These are phyloP conservation scores for Tulasnella sp. DNA, from an alignment of 768 basidiomycete genomes.

Conservation along the genomic window DNA sequence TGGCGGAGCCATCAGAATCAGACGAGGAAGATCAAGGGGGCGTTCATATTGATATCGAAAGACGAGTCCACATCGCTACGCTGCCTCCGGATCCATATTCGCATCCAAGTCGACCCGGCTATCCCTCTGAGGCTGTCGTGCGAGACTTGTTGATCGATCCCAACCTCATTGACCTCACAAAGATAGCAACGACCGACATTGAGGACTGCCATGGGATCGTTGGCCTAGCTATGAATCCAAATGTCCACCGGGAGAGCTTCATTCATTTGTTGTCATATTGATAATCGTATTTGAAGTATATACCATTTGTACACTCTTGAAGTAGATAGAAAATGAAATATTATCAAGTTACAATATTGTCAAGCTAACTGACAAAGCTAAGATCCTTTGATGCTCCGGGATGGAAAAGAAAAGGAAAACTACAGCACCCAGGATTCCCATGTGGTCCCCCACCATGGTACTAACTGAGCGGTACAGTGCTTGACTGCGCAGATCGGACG, in stretches of 20 bases:
- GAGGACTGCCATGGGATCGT: slow-evolving; percentile 3
- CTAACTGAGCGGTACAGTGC: background rate
- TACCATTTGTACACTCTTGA: background rate
- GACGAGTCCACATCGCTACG: background rate
- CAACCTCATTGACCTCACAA: background rate
- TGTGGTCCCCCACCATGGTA: background rate
- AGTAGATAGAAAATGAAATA: background rate
- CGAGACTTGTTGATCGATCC: background rate
- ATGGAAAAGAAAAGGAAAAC: background rate
- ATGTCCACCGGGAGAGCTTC: background rate
- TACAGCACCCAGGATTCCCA: background rate
- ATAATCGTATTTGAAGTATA: background rate
- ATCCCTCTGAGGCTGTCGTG: background rate
- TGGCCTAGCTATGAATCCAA: background rate
- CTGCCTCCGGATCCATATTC: background rate
- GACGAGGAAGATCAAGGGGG: background rate
- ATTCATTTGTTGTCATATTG: slow-evolving; percentile 3
- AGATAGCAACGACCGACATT: background rate
- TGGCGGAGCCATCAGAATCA: background rate
- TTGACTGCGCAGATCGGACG: background rate
- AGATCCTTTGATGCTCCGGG: no score
- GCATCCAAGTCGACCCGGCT: background rate
- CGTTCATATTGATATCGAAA: background rate
- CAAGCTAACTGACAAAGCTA: no score
- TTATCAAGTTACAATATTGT: no score